These are phyloP conservation scores for Sindora glabra DNA, from an alignment of 306 rosid genomes.

Conservation along the genomic window DNA sequence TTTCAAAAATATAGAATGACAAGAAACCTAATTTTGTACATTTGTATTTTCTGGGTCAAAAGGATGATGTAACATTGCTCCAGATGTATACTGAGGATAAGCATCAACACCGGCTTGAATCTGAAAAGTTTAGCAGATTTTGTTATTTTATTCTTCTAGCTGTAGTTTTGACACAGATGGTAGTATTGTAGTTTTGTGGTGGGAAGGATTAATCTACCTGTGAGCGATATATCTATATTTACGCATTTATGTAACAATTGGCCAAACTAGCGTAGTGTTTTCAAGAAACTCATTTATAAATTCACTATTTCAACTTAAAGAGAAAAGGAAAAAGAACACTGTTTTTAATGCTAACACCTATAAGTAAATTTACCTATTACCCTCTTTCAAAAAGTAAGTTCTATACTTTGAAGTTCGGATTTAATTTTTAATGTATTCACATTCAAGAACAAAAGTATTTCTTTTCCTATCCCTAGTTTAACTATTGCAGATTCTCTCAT, in stretches of 20 bases:
- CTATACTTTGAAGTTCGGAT: not conserved
- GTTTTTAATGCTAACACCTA: not conserved
- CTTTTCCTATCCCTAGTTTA: too few species aligned
- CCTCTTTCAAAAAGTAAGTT: not conserved
- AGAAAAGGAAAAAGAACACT: not conserved
- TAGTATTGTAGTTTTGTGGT: not conserved
- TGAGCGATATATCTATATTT: not conserved
- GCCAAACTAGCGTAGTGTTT: not conserved
- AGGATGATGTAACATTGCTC: constrained; percentile 25
- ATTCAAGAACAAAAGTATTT: not conserved
- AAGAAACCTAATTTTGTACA: constrained; percentile 26
- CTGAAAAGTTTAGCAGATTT: constrained; percentile 27
- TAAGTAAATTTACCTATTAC: not conserved
- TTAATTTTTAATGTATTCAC: not conserved
- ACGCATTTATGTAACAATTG: not conserved
- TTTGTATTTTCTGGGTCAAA: constrained; percentile 30
- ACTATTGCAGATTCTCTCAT: too few species aligned
- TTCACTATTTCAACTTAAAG: not conserved
- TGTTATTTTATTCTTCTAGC: not conserved
- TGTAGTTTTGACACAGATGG: not conserved
- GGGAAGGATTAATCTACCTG: not conserved
- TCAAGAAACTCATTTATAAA: not conserved
- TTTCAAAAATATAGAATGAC: not conserved
- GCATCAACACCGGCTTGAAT: constrained; percentile 35
- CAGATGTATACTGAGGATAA: constrained; percentile 31